Percentiles rank a stretch among this genome's conserved stretches.
Evolutionary conservation across 441 rosid species (phyloP).

Genomic region (Mallotus repandus): DNA sequence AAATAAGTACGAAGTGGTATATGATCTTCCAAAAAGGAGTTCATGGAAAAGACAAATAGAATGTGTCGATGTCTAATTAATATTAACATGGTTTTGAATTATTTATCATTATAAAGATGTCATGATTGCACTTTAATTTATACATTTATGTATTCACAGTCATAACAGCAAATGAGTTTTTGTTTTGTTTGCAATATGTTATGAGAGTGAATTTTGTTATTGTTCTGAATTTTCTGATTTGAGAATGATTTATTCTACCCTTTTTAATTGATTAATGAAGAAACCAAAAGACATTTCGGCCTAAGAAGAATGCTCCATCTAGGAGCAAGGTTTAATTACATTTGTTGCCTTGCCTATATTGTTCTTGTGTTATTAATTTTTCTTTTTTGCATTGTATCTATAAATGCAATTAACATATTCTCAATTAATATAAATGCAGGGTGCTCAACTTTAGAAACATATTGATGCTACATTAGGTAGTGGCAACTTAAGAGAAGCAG

Average conservation of each 20-base stretch:
- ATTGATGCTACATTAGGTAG: constrained; percentile 97
- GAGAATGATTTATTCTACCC: neutral
- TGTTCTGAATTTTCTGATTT: neutral
- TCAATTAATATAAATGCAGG: constrained; percentile 40
- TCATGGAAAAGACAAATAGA: too few relatives aligned
- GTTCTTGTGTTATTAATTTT: too few relatives aligned
- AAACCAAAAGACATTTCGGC: constrained; percentile 69
- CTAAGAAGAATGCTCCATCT: constrained; percentile 67
- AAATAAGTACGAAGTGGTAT: too few relatives aligned
- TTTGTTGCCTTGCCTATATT: too few relatives aligned
- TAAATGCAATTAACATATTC: neutral
- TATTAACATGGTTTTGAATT: neutral
- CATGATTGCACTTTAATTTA: too few relatives aligned
- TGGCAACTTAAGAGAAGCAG: constrained; percentile 97
- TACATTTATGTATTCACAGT: neutral
- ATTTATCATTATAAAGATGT: neutral
- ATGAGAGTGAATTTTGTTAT: neutral
- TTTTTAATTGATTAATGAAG: constrained; percentile 28
- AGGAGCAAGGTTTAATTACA: constrained; percentile 48
- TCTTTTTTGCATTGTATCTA: too few relatives aligned
- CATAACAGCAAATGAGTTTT: too few relatives aligned
- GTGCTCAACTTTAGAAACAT: constrained; percentile 89
- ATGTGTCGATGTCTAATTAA: too few relatives aligned
- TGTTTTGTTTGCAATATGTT: neutral
- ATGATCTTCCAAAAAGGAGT: too few relatives aligned